phyloP scores from a whole-genome alignment of 2,329 filamentous ascomycete genomes.

The Fusarium domesticum region DNA sequence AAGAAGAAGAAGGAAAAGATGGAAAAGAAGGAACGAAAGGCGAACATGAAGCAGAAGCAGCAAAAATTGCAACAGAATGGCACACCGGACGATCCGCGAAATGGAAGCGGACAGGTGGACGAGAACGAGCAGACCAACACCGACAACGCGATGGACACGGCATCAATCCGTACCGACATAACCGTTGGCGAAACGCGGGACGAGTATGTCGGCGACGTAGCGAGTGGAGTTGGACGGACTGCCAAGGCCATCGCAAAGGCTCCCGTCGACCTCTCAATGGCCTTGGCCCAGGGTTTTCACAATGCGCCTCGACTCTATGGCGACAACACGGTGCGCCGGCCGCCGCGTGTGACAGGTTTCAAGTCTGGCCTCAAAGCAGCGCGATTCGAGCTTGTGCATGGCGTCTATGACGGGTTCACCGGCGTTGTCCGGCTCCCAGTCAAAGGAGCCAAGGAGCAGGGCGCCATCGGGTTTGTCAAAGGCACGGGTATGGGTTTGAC shows the following conservation, averaged over 20 bases:
- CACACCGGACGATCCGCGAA: neutral
- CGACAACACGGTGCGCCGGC: constrained; percentile 64
- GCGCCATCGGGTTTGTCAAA: constrained; percentile 44
- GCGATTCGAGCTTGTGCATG: constrained; percentile 58
- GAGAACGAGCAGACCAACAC: neutral
- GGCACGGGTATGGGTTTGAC: constrained; percentile 62
- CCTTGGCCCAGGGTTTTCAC: constrained; percentile 66
- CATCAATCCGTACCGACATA: constrained; percentile 12
- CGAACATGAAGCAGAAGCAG: constrained; percentile 1
- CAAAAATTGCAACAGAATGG: constrained; percentile 1
- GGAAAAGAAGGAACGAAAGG: constrained; percentile 1
- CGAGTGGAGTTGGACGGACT: constrained; percentile 49
- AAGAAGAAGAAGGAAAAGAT: constrained; percentile 2
- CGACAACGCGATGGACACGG: constrained; percentile 4
- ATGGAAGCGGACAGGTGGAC: neutral
- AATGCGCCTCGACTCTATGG: constrained; percentile 69
- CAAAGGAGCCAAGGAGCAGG: constrained; percentile 54
- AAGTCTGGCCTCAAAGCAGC: constrained; percentile 61
- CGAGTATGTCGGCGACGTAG: constrained; percentile 50
- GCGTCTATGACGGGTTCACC: constrained; percentile 63
- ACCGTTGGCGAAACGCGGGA: constrained; percentile 27
- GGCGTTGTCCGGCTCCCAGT: constrained; percentile 60
- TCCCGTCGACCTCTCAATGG: constrained; percentile 59
- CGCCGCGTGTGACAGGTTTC: constrained; percentile 62
- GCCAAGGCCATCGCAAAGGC: constrained; percentile 51